Conservation (phyloP, 768 basidiomycete genomes). For the Mycena floridula region DNA sequence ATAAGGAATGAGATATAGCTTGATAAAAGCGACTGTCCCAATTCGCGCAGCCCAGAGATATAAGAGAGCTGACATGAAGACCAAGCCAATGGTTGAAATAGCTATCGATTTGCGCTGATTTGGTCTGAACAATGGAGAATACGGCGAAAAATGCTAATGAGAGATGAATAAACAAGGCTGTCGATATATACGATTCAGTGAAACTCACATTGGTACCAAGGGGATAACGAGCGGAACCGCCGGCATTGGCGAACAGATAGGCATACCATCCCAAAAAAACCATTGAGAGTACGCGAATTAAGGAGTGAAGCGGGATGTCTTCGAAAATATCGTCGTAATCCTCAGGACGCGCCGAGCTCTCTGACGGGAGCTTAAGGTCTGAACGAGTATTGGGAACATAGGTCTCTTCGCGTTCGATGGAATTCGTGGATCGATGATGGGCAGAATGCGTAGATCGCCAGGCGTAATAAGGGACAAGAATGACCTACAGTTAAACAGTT, state of each 20-base stretch:
- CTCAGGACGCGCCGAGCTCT: conserved; percentile 24
- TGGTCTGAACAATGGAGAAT: conserved; percentile 46
- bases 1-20: conserved; percentile 45
- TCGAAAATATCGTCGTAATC: conserved; percentile 51
- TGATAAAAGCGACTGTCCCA: conserved; percentile 33
- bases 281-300: conserved; percentile 43
- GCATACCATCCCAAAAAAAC: conserved; percentile 47
- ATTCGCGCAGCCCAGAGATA: conserved; percentile 30
- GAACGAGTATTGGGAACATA: conserved; percentile 51
- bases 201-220: conserved; percentile 33
- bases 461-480: conserved; percentile 59
- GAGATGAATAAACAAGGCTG: background rate
- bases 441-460: conserved; percentile 37
- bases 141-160: conserved; percentile 41
- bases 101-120: conserved; percentile 39
- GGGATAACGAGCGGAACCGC: conserved; percentile 43
- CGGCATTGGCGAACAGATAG: conserved; percentile 42
- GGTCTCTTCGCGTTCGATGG: conserved; percentile 78
- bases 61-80: conserved; percentile 34
- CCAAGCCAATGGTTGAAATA: conserved; percentile 41
- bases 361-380: conserved; percentile 38
- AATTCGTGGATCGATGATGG: conserved; percentile 55
- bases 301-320: conserved; percentile 46
- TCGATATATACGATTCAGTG: too few relatives aligned
- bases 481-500: conserved; percentile 32